Conservation (phyloP, 768 basidiomycete species). For the Coprinopsis sp. region DNA sequence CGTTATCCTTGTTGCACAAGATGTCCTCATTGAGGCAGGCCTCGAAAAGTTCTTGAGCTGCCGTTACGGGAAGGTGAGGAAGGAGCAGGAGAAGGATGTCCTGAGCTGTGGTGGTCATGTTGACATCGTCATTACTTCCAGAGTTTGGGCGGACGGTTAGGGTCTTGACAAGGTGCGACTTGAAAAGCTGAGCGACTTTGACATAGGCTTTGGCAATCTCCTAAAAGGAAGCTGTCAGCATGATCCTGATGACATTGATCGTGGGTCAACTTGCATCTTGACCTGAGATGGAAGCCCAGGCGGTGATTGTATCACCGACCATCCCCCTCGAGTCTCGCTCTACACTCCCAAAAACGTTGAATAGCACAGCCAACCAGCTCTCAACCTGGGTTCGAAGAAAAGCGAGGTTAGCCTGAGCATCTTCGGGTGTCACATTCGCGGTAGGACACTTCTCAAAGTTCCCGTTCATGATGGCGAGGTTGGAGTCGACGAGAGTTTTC, state of each 20-base stretch:
- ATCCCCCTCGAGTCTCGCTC: constrained; percentile 68
- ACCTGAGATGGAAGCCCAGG: constrained; percentile 81
- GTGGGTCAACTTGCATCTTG: constrained; percentile 44
- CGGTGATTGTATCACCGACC: constrained; percentile 83
- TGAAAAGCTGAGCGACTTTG: constrained; percentile 72
- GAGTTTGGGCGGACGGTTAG: constrained; percentile 26
- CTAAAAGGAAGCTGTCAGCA: constrained; percentile 22
- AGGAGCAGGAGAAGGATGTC: constrained; percentile 86
- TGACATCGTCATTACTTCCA: constrained; percentile 30
- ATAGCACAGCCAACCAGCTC: constrained; percentile 92
- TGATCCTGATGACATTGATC: not conserved
- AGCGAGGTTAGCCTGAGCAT: constrained; percentile 61
- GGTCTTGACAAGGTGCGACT: constrained; percentile 50
- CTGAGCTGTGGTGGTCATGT: constrained; percentile 59
- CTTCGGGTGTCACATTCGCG: constrained; percentile 47
- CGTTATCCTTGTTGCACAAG: constrained; percentile 74
- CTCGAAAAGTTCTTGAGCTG: constrained; percentile 61
- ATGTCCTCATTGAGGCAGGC: constrained; percentile 66
- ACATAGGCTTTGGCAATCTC: constrained; percentile 78
- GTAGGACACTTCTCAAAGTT: constrained; percentile 23
- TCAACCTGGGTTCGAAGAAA: constrained; percentile 77
- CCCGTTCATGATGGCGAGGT: constrained; percentile 38
- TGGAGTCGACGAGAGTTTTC: constrained; percentile 78
- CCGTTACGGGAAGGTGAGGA: constrained; percentile 60
- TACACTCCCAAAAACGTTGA: constrained; percentile 92